These are phyloP conservation scores for Fistulinella cinereoalba DNA, from an alignment of 1,284 basidiomycete genomes.

Conservation along the genomic window DNA sequence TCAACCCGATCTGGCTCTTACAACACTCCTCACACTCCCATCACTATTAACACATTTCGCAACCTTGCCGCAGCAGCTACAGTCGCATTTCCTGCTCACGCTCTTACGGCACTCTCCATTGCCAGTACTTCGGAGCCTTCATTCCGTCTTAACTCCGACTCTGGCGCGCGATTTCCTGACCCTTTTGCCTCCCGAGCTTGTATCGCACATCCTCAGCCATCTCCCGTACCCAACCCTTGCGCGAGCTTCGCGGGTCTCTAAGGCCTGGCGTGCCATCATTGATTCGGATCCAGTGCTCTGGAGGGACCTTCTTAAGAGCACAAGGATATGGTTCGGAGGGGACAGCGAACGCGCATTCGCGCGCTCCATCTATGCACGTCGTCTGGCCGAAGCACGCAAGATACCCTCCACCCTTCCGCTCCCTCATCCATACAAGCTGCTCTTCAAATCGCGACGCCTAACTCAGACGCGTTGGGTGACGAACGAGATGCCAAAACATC, in stretches of 20 bases:
- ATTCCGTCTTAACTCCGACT: conserved; percentile 80
- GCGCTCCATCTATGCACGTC: conserved; percentile 58
- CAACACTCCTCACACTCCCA: conserved; percentile 77
- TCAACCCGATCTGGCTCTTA: conserved; percentile 74
- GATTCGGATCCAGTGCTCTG: conserved; percentile 84
- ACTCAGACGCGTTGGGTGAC: conserved; percentile 75
- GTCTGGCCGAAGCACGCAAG: conserved; percentile 44
- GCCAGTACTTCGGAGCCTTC: conserved; percentile 77
- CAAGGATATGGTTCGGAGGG: conserved; percentile 83
- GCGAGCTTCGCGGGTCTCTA: conserved; percentile 77
- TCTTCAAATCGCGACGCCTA: conserved; percentile 82
- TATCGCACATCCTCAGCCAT: conserved; percentile 75
- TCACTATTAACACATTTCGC: conserved; percentile 73
- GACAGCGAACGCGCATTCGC: conserved; percentile 71
- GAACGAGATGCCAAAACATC: conserved; percentile 70
- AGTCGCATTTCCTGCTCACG: conserved; percentile 83
- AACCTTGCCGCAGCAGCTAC: conserved; percentile 65
- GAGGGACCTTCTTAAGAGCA: conserved; percentile 74
- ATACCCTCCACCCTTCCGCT: conserved; percentile 51
- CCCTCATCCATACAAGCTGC: conserved; percentile 80
- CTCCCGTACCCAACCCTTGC: conserved; percentile 75
- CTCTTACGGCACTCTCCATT: conserved; percentile 82
- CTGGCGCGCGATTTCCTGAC: conserved; percentile 86
- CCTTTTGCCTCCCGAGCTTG: conserved; percentile 80
- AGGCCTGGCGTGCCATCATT: conserved; percentile 77